phyloP scores from a whole-genome alignment of 257 asterid species.

The Ajuga chamaepitys region DNA sequence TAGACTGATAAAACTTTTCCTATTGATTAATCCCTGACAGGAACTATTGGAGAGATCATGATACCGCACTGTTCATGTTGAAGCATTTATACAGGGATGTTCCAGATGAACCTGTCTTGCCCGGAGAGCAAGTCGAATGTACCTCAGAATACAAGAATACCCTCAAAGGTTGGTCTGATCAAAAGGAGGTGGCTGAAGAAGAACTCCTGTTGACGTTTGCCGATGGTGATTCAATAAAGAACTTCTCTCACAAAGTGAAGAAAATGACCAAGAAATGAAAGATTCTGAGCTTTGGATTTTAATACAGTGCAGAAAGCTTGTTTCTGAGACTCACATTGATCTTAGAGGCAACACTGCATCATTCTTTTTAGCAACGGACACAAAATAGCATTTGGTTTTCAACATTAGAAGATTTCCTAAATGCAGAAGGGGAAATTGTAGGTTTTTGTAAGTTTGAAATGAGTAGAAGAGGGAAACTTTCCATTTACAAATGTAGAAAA shows the following conservation, averaged over 20 bases:
- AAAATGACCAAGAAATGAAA: conserved; percentile 20
- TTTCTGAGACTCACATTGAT: too few relatives aligned
- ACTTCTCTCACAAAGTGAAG: conserved; percentile 54
- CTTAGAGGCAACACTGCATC: too few relatives aligned
- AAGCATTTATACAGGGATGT: conserved; percentile 74
- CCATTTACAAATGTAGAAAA: background rate
- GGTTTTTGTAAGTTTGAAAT: background rate
- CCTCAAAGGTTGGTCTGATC: conserved; percentile 42
- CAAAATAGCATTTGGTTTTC: background rate
- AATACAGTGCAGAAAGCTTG: background rate
- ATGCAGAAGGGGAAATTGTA: background rate
- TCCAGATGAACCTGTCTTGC: conserved; percentile 48
- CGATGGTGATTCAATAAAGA: conserved; percentile 40
- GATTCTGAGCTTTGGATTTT: background rate
- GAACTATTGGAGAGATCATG: conserved; percentile 91
- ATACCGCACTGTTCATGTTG: conserved; percentile 87
- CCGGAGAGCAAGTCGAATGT: conserved; percentile 25
- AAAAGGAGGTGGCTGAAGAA: conserved; percentile 49
- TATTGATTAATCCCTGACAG: conserved; percentile 29
- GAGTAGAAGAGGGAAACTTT: background rate
- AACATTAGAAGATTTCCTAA: background rate
- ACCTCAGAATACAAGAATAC: conserved; percentile 30
- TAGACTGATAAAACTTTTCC: background rate
- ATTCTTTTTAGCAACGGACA: background rate
- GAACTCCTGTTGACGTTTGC: conserved; percentile 86